phyloP scores from a whole-genome alignment of 169 alveolate species.

The Babesia bigemina region DNA sequence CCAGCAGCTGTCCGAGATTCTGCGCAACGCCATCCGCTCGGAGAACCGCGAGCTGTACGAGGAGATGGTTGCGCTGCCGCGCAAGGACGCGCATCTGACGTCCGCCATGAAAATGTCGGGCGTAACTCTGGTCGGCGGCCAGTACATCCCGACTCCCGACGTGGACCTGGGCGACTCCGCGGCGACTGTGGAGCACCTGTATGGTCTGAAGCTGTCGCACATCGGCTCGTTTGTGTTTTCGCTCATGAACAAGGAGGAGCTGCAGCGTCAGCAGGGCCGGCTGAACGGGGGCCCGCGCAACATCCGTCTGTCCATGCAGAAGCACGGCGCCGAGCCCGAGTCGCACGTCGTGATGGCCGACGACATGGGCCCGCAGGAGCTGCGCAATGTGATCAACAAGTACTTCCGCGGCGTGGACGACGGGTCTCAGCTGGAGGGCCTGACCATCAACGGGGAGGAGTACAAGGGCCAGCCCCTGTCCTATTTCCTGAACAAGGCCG shows the following conservation, averaged over 20 bases:
- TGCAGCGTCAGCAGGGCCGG: conserved; percentile 26
- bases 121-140: conserved; percentile 33
- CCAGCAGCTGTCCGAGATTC: conserved; percentile 41
- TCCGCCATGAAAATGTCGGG: conserved; percentile 44
- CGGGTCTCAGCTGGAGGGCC: conserved; percentile 29
- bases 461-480: conserved; percentile 37
- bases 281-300: conserved; percentile 6
- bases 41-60: conserved; percentile 42
- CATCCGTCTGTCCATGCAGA: conserved; percentile 29
- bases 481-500: conserved; percentile 13
- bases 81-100: conserved; percentile 11
- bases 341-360: conserved; percentile 48
- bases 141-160: conserved; percentile 18
- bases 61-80: conserved; percentile 27
- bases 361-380: conserved; percentile 45
- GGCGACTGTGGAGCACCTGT: conserved; percentile 38
- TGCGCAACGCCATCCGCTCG: conserved; percentile 10
- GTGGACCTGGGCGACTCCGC: conserved; percentile 34
- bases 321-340: conserved; percentile 51
- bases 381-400: conserved; percentile 57
- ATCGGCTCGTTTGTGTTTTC: conserved; percentile 44
- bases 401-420: conserved; percentile 58
- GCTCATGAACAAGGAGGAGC: conserved; percentile 54
- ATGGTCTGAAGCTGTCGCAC: conserved; percentile 36
- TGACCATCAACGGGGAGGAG: conserved; percentile 43